Evolutionary conservation across 2,329 filamentous ascomycete species (phyloP).

Genomic region (Paecilomyces niveus): DNA sequence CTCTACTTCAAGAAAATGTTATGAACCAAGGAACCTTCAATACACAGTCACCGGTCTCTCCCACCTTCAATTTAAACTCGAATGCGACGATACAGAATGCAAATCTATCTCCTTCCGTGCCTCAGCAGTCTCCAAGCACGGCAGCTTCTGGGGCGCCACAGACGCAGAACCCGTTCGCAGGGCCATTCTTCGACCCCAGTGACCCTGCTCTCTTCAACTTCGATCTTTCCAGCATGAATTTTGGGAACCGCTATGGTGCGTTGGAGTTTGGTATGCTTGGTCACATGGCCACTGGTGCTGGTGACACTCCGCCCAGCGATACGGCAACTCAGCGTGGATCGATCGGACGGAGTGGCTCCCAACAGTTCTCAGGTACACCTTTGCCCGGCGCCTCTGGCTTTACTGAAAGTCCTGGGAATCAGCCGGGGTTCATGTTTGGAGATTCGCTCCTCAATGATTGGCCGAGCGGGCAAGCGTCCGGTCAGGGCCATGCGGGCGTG

Average conservation of each 20-base stretch:
- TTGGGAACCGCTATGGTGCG: constrained; percentile 92
- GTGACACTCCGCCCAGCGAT: constrained; percentile 69
- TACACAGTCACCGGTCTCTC: constrained; percentile 67
- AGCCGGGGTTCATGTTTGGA: constrained; percentile 39
- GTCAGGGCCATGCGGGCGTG: constrained; percentile 27
- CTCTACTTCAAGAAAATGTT: constrained; percentile 38
- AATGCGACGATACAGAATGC: constrained; percentile 28
- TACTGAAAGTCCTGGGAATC: constrained; percentile 38
- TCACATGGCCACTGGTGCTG: constrained; percentile 87
- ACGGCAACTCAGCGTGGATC: constrained; percentile 40
- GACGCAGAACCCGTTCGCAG: constrained; percentile 41
- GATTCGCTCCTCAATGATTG: constrained; percentile 41
- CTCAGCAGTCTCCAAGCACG: constrained; percentile 43
- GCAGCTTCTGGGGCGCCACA: constrained; percentile 33
- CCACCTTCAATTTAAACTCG: constrained; percentile 56
- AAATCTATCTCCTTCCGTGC: constrained; percentile 31
- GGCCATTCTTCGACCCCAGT: constrained; percentile 74
- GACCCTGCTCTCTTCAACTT: constrained; percentile 94
- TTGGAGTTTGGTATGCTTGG: constrained; percentile 94
- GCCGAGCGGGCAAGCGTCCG: too few species aligned
- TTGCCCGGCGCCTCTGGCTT: constrained; percentile 26
- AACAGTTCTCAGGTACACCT: constrained; percentile 32
- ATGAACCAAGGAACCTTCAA: constrained; percentile 50
- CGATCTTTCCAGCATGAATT: constrained; percentile 87
- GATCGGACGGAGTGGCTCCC: constrained; percentile 35